Evolutionary conservation across 805 yeast genomes (phyloP), one percentile per base, ranked within the genome.

Genomic region (Suhomyces sp.): DNA sequence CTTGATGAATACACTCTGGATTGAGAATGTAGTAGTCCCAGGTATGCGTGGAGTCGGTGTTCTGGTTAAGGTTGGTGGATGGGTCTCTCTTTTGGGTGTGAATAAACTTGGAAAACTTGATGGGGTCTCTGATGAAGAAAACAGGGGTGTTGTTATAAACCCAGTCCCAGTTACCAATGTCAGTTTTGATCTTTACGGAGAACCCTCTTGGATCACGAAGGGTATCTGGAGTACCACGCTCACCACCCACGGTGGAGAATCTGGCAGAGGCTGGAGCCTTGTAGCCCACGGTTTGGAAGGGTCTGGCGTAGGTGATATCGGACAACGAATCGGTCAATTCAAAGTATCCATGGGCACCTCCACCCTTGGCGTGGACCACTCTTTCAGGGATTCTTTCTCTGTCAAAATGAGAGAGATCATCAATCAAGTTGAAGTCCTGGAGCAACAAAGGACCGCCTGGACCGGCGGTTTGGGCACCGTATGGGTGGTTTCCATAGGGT

Each of bases 291-390:
- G 75, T 67, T 46, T 76, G 74, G 48, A 88, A 74, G 66, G 88
- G 84, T 37, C 77, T 77, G 32, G 93, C 79, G 56, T 84, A 91
- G 7, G 86, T 66, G 53, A 86, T 79, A 51, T 86, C 95, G 49
- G 38, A 25, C 30, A 42, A 37, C 16, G 46, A 42, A 17, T 87
- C 91, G 9, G 95, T 87, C 34, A 83, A 90, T 60, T 84, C 95
- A 57, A 88, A 88, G 47, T 72, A 75, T 47, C 95, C 95, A 57
- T 72, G 85, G 7, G 95, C 95, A 55, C 96, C 96, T 10, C 90
- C 83, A 48, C 95, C 96, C 59, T 87, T 87, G 36, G 96, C 96
- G 56, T 87, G 96, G 22, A 88, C 95, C 38, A 87, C 95, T 64
- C 96, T 74, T 67, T 88, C 95, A 9, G 95, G 95, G 46, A 87